Evolutionary conservation across 1,139 yeast species (phyloP).

Genomic region (Protomyces pachydermus): DNA sequence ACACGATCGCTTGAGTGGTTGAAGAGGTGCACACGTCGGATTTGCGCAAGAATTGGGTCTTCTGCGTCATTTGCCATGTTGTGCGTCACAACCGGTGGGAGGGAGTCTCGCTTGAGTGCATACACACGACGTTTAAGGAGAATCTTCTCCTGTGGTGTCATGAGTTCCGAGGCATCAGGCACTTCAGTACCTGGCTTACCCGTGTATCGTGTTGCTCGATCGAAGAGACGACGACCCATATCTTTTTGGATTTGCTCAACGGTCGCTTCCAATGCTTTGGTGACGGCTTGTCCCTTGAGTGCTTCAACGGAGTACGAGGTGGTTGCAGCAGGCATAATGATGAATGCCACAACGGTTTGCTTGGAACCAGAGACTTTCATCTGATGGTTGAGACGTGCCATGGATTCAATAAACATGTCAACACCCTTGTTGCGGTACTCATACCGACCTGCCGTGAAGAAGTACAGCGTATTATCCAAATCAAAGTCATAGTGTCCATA

Average conservation of each 20-base stretch:
- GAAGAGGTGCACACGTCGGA: constrained; percentile 85
- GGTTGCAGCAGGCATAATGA: constrained; percentile 95
- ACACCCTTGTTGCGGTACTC: constrained; percentile 97
- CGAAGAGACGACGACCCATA: constrained; percentile 83
- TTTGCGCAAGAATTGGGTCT: constrained; percentile 88
- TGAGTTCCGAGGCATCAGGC: constrained; percentile 69
- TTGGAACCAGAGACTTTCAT: constrained; percentile 77
- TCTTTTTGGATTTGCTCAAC: constrained; percentile 82
- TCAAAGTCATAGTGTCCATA: constrained; percentile 95
- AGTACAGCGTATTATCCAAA: constrained; percentile 85
- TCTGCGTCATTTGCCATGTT: constrained; percentile 88
- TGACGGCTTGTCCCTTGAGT: constrained; percentile 91
- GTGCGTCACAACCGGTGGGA: constrained; percentile 97
- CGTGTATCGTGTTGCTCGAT: constrained; percentile 80
- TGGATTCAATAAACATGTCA: constrained; percentile 86
- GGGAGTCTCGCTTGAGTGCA: constrained; percentile 79
- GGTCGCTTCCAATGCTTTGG: constrained; percentile 82
- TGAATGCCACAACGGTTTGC: constrained; percentile 94
- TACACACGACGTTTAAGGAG: constrained; percentile 85
- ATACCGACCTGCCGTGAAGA: constrained; percentile 95
- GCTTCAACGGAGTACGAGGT: constrained; percentile 94
- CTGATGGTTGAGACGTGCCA: constrained; percentile 88
- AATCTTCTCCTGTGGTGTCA: constrained; percentile 84
- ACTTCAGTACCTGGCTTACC: constrained; percentile 54
- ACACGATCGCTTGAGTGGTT: constrained; percentile 88